Conservation (phyloP, 257 asterid genomes). For the Gardenia jasminoides region DNA sequence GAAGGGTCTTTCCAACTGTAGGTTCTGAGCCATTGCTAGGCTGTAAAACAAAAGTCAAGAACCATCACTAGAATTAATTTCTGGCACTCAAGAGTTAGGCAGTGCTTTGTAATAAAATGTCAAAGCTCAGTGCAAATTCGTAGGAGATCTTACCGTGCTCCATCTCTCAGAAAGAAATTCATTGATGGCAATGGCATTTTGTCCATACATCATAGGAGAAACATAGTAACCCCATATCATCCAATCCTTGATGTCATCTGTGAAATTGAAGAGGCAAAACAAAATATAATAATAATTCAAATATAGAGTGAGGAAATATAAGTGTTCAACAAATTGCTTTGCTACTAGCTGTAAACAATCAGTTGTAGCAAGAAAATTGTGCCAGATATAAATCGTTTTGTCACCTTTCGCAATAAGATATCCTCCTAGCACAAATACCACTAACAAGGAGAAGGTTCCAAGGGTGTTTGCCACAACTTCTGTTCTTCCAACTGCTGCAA, state of each 20-base stretch:
- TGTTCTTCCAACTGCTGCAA: constrained; percentile 72
- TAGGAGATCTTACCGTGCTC: constrained; percentile 55
- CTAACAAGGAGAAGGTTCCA: constrained; percentile 61
- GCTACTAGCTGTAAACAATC: neutral
- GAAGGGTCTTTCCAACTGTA: constrained; percentile 82
- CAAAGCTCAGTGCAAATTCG: neutral
- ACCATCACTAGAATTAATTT: neutral
- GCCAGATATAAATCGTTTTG: neutral
- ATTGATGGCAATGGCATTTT: constrained; percentile 80
- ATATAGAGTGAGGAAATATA: neutral
- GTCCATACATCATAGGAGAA: constrained; percentile 94
- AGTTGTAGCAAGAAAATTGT: neutral
- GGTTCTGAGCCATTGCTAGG: constrained; percentile 43
- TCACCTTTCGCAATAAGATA: constrained; percentile 69
- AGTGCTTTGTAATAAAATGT: neutral
- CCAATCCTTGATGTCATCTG: constrained; percentile 78
- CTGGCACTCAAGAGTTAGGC: neutral
- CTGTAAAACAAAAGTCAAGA: constrained; percentile 26
- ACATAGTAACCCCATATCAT: constrained; percentile 91
- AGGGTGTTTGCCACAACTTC: constrained; percentile 71
- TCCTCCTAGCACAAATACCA: constrained; percentile 79
- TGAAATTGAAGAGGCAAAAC: neutral
- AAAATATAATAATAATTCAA: neutral
- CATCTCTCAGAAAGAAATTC: constrained; percentile 84
- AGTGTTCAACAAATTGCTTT: neutral